A percentile compares a stretch with the other conserved stretches of the same genome.
Conservation (phyloP, 495 filamentous ascomycete species). For the Aeminium ludgeri region DNA sequence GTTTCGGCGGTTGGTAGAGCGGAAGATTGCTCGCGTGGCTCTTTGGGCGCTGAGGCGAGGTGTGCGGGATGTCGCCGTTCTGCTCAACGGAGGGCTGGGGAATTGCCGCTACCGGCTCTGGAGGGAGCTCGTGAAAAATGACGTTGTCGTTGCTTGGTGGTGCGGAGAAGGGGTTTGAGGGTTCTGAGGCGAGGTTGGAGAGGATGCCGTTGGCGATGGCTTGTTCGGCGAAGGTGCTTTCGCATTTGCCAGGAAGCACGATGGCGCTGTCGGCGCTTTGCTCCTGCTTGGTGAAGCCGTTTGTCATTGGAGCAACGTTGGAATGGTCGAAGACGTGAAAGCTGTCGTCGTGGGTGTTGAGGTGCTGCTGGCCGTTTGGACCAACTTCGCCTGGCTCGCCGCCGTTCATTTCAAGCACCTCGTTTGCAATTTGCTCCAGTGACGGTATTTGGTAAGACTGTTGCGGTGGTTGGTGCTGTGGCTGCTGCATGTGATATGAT, state of each 20-base stretch:
- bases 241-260: not conserved
- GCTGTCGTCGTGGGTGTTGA: not conserved
- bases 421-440: constrained; percentile 18
- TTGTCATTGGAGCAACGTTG: not conserved
- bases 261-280: constrained; percentile 12
- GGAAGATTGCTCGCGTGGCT: constrained; percentile 4
- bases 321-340: not conserved
- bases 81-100: not conserved
- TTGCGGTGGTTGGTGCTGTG: not conserved
- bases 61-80: not conserved
- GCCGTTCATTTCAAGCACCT: constrained; percentile 16
- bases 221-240: not conserved
- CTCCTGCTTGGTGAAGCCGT: constrained; percentile 2
- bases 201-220: not conserved
- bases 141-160: not conserved
- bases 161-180: not conserved
- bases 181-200: not conserved
- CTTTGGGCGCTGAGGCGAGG: not conserved
- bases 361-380: not conserved
- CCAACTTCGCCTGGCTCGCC: constrained; percentile 1
- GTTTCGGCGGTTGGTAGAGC: constrained; percentile 9
- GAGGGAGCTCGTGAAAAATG: not conserved
- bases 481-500: not conserved
- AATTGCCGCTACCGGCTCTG: not conserved
- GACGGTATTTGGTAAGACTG: constrained; percentile 7